Conservation (phyloP, 1,284 basidiomycete genomes). For the Retiboletus fuscus region DNA sequence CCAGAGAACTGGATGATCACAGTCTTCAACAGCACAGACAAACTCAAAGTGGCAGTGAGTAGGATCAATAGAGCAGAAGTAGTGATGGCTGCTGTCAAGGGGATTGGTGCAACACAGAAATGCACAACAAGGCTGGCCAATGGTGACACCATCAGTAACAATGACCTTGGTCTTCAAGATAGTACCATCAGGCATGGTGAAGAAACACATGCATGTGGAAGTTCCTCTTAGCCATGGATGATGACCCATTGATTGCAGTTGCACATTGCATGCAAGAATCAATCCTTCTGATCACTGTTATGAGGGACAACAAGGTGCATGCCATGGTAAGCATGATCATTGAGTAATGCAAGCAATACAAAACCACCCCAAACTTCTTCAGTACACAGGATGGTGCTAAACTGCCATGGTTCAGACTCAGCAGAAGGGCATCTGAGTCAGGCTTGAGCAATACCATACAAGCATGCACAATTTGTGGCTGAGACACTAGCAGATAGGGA, state of each 20-base stretch:
- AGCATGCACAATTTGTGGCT: neutral
- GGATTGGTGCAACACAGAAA: conserved; percentile 39
- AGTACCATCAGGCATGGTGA: neutral
- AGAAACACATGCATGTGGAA: neutral
- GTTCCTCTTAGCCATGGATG: neutral
- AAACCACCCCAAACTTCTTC: neutral
- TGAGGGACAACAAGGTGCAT: neutral
- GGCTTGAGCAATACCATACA: neutral
- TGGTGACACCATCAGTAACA: conserved; percentile 9
- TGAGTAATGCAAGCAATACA: neutral
- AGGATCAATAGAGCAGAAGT: conserved; percentile 37
- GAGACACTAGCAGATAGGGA: neutral
- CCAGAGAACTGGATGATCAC: neutral
- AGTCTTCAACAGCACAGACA: neutral
- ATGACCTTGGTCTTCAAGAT: neutral
- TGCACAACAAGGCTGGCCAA: conserved; percentile 13
- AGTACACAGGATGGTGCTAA: neutral
- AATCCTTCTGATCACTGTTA: neutral
- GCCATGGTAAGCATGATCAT: neutral
- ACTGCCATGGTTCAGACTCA: neutral
- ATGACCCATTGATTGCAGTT: neutral
- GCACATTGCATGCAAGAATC: neutral
- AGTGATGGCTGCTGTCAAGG: conserved; percentile 29
- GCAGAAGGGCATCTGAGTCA: neutral
- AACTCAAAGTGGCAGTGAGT: neutral